Evolutionary conservation across 2,329 filamentous ascomycete genomes (phyloP), one percentile per base, ranked within the genome.

Genomic region (Metarhizium robertsii): DNA sequence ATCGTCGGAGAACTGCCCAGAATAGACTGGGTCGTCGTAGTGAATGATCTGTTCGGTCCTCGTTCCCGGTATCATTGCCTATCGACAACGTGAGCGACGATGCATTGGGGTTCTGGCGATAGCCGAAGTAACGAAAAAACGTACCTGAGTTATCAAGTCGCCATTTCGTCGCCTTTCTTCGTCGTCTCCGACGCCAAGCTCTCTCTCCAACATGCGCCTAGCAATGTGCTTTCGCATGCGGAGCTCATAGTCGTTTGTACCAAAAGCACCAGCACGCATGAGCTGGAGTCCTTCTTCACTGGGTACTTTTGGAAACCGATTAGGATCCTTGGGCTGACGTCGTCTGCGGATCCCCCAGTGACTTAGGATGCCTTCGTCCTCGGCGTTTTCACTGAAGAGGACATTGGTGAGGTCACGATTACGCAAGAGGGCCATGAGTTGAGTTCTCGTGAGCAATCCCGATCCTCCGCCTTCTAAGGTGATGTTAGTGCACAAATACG

Each of bases 1-100:
- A 64, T 99, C 94, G 61, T 95, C 89, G 0, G 90, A 96, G 68
- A 97, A 99, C 67, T 97, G 92, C 1, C 94, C 94, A 3, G 90
- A 96, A 66, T 97, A 97, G 53, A 94, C 92, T 45, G 90, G 85
- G 5, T 86, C 80, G 55, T 92, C 83, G 67, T 92, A 95, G 64
- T 95, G 88, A 59, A 97, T 86, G 58, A 96, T 88, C 65, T 88
- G 88, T 66, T 97, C 92, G 0, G 90, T 86, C 29, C 81, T 80
- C 0, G 85, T 87, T 2, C 81, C 80, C 0, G 94, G 92, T 57
- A 96, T 84, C 74, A 96, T 79, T 34, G 80, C 80, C 80, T 94
- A 65, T 4, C 7, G 20, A 7, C 30, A 16, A 14, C 30, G 16
- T 48, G 20, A 48, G 45, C 18, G 47, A 25, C 36, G 47, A 30